Conservation (phyloP, 768 basidiomycete species). For the Russula lepida region DNA sequence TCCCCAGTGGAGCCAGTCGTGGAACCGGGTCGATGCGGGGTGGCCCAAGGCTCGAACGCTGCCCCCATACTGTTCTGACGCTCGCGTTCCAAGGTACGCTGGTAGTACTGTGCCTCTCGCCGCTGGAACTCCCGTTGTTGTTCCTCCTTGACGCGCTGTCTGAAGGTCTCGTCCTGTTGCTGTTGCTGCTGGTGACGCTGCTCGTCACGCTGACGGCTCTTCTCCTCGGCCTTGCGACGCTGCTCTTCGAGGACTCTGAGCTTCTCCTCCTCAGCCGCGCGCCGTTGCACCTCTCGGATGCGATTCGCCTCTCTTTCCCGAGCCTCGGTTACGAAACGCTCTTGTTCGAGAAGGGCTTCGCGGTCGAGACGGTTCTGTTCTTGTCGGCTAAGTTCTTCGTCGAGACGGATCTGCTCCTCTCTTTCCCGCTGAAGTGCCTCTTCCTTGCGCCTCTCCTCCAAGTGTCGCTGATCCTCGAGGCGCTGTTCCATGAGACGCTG, state of each 20-base stretch:
- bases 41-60: conserved; percentile 2
- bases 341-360: conserved; percentile 11
- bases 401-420: conserved; percentile 14
- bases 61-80: conserved; percentile 27
- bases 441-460: conserved; percentile 29
- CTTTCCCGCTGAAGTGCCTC: conserved; percentile 9
- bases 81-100: conserved; percentile 18
- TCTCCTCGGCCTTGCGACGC: conserved; percentile 11
- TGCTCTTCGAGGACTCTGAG: conserved; percentile 12
- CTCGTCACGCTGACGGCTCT: conserved; percentile 14
- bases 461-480: conserved; percentile 21
- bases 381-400: conserved; percentile 16
- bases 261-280: background rate
- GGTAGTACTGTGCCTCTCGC: conserved; percentile 17
- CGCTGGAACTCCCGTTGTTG: conserved; percentile 24
- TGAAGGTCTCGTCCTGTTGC: background rate
- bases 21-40: conserved; percentile 24
- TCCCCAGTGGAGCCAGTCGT: conserved; percentile 16
- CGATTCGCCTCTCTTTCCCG: conserved; percentile 1
- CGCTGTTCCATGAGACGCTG: background rate
- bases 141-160: conserved; percentile 29
- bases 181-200: conserved; percentile 26
- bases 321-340: background rate
- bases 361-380: conserved; percentile 12
- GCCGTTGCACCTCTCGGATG: background rate